Percentiles rank a stretch among this genome's conserved stretches.
Evolutionary conservation across 2,329 filamentous ascomycete species (phyloP).

Genomic region (Nemania diffusa): DNA sequence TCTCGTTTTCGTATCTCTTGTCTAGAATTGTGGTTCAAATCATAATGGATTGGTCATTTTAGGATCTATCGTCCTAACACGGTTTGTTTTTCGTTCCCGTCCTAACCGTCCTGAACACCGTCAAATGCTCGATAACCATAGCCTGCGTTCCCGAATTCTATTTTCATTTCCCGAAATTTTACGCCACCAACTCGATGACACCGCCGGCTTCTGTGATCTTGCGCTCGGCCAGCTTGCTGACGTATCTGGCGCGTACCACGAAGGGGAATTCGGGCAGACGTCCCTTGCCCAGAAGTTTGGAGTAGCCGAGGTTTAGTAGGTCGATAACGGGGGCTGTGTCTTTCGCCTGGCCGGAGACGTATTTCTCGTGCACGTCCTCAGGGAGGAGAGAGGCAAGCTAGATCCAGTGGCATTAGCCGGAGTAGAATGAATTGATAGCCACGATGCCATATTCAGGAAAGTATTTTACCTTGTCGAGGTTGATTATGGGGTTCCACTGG

Average conservation of each 20-base stretch:
- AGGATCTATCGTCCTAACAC: conserved; percentile 30
- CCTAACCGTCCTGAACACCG: conserved; percentile 36
- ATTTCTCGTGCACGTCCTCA: conserved; percentile 90
- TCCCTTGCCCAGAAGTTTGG: conserved; percentile 99
- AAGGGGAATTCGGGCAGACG: conserved; percentile 92
- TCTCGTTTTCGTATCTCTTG: conserved; percentile 25
- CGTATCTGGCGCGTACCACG: conserved; percentile 94
- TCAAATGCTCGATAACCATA: conserved; percentile 31
- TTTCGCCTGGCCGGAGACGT: conserved; percentile 80
- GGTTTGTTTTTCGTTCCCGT: conserved; percentile 21
- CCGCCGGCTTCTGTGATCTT: conserved; percentile 99
- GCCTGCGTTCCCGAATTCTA: conserved; percentile 15
- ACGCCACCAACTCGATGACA: conserved; percentile 53
- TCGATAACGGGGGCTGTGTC: conserved; percentile 98
- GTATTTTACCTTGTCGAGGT: conserved; percentile 92
- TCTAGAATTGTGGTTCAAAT: conserved; percentile 1
- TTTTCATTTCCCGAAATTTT: conserved; percentile 19
- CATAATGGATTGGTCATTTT: conserved; percentile 32
- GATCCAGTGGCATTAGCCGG: conserved; percentile 14
- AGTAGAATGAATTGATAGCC: background rate
- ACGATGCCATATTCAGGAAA: background rate
- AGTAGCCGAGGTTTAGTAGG: conserved; percentile 96
- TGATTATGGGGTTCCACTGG: conserved; percentile 99
- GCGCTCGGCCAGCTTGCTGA: conserved; percentile 95
- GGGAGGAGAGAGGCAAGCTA: conserved; percentile 97